A percentile compares a stretch with the other conserved stretches of the same genome.
Conservation (phyloP, 225 moss, liverwort and hornwort species). For the Pleurozium schreberi region DNA sequence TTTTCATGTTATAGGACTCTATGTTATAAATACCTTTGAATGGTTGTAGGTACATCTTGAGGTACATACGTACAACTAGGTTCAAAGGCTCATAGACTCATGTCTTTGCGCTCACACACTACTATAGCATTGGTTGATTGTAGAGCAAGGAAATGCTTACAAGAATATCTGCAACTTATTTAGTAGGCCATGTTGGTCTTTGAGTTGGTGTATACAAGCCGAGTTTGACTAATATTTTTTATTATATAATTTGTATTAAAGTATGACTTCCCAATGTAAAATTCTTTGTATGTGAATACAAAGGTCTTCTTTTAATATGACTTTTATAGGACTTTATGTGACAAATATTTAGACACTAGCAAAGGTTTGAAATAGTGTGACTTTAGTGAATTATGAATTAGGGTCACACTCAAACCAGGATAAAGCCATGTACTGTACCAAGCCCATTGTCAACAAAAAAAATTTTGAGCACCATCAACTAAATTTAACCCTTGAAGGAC, state of each 20-base stretch:
- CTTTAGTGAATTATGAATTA: no score
- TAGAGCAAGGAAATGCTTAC: neutral
- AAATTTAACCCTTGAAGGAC: no score
- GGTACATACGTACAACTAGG: no score
- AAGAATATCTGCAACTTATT: neutral
- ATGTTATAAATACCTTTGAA: no score
- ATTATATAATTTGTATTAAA: neutral
- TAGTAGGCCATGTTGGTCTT: neutral
- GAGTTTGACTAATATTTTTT: rapidly evolving
- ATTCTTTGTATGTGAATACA: neutral
- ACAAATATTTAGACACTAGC: rapidly evolving
- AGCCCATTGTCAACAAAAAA: neutral
- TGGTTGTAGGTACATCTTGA: no score
- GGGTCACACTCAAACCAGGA: neutral
- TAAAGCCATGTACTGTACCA: neutral
- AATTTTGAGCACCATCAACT: neutral
- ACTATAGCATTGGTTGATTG: rapidly evolving
- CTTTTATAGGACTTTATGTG: neutral
- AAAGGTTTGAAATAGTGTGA: no score
- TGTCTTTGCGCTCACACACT: rapidly evolving
- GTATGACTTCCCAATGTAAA: neutral
- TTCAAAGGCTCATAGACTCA: no score
- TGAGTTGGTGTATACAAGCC: neutral
- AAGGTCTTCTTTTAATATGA: neutral
- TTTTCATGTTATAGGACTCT: no score